Base-by-base conservation (phyloP, 2,329 filamentous ascomycete genomes). In the Exophiala sp. region DNA sequence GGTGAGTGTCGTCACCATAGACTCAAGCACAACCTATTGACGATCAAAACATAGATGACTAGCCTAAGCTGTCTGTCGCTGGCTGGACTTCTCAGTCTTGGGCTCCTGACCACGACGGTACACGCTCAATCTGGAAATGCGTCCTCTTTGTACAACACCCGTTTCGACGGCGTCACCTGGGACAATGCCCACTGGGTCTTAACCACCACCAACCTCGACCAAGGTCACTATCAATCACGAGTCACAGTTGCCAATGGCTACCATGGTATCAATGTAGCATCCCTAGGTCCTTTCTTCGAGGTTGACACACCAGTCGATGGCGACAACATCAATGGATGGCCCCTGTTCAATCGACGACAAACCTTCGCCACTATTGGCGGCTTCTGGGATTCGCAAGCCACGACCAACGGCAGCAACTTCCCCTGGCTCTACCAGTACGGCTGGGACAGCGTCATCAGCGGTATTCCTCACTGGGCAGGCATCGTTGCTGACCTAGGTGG, bases 401-500 rank as follows among this genome's bases (percentile, higher is more conserved):
- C 71, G 23, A 79, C 75, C 0, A 80, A 78, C 38, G 74, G 75
- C 0, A 76, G 77, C 5, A 86, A 86, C 58, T 86, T 83, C 58
- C 73, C 74, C 0, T 86, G 84, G 82, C 64, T 88, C 37, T 73
- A 78, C 48, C 79, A 86, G 57, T 83, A 85, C 65, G 83, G 83
- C 5, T 78, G 78, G 50, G 84, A 88, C 60, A 84, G 79, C 58
- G 81, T 85, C 43, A 84, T 87, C 55, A 79, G 77, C 44, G 85
- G 85, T 19, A 75, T 88, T 13, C 85, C 85, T 5, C 83, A 87
- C 62, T 85, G 82, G 74, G 74, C 74, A 21, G 80, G 78, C 1
- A 66, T 85, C 30, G 64, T 81, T 29, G 70, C 85, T 14, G 73
- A 80, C 45, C 66, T 79, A 2, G 76, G 75, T 2, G 70, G 75